Evolutionary conservation across 2,329 filamentous ascomycete species (phyloP), one percentile per base, ranked within the genome.

Genomic region (Pyrenochaeta sp.): DNA sequence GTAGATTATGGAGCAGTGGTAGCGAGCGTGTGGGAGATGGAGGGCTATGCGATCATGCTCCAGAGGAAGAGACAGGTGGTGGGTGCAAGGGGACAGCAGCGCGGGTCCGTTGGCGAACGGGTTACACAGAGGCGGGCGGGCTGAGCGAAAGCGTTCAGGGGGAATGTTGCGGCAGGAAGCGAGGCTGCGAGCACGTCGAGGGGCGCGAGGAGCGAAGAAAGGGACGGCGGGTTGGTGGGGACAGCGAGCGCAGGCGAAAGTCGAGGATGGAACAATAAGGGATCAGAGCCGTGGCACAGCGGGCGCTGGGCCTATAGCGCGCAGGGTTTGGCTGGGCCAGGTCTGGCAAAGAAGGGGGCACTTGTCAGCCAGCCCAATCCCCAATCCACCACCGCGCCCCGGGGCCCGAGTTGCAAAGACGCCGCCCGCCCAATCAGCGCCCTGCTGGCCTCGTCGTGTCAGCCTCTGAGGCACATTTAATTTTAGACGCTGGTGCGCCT

Each of bases 1-100:
- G 51, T 42, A n/a, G 26, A 43, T 45, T 42, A 48, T 42, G 24
- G 44, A 47, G 22, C n/a, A n/a, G n/a, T n/a, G n/a, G 51, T 45
- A 58, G 55, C 53, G 60, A 66, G 61, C 45, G 61, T 53, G 32
- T 35, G 55, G 52, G 31, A 39, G 55, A 44, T 20, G 45, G 49
- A 45, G 27, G 52, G 36, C 60, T 65, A 67, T 52, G 56, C 45
- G 50, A 49, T 45, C 62, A 65, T 65, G 56, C 60, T 58, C 54
- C 44, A 29, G 30, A 22, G 38, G 21, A 48, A 46, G 51, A 35
- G 40, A 49, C 50, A 53, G 48, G 21, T 48, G 35, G 43, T n/a
- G n/a, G n/a, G n/a, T n/a, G 35, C 35, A 48, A 45, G 44, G 39
- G 48, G 54, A 48, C 41, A 48, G 41, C 29, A 44, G 50, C 46